Evolutionary conservation across 768 basidiomycete species (phyloP).

Genomic region (Wakefieldia striispora): DNA sequence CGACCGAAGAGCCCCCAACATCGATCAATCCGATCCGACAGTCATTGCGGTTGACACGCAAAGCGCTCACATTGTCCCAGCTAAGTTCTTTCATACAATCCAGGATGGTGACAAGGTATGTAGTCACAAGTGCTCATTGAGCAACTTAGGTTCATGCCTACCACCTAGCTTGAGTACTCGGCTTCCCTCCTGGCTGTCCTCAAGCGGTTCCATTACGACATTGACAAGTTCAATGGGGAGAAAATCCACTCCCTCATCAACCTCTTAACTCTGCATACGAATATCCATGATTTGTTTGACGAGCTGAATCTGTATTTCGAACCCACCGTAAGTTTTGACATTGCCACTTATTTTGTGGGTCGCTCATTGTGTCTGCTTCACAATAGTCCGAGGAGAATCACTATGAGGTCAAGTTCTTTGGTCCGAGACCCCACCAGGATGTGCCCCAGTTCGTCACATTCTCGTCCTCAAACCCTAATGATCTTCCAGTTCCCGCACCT

Average conservation of each 20-base stretch:
- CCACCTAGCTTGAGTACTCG: conserved; percentile 3
- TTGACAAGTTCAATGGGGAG: neutral
- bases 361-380: neutral
- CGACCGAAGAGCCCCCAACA: conserved; percentile 9
- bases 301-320: conserved; percentile 5
- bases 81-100: conserved; percentile 1
- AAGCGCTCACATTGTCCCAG: conserved; percentile 6
- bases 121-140: neutral
- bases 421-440: neutral
- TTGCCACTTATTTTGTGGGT: neutral
- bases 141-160: neutral
- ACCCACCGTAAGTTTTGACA: neutral
- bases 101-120: neutral
- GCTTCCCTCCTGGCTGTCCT: conserved; percentile 3
- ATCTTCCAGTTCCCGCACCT: conserved; percentile 13
- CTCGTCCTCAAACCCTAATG: neutral
- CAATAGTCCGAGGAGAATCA: neutral
- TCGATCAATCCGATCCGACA: neutral
- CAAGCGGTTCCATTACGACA: conserved; percentile 2
- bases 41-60: neutral
- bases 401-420: conserved; percentile 7
- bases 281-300: conserved; percentile 3
- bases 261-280: neutral
- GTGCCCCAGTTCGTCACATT: conserved; percentile 1
- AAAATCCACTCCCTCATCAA: conserved; percentile 9